These are phyloP conservation scores for Zygotorulaspora sp. DNA, from an alignment of 805 yeast genomes.

Conservation along the genomic window DNA sequence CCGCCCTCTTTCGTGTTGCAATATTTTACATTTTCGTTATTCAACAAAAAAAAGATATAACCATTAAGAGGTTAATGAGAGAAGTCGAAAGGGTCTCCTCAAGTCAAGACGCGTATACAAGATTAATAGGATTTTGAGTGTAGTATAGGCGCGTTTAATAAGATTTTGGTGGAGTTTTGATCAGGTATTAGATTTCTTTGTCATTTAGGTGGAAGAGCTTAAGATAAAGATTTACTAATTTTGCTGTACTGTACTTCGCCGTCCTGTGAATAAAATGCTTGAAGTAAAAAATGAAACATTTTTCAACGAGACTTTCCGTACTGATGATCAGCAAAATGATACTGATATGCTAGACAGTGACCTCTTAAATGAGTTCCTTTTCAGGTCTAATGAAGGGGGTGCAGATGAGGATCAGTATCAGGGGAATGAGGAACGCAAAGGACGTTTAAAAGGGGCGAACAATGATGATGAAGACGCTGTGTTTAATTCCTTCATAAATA, in stretches of 20 bases:
- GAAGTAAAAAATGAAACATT: slow-evolving; percentile 9
- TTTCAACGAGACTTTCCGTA: slow-evolving; percentile 4
- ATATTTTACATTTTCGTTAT: neutral
- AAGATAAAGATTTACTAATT: too few species aligned
- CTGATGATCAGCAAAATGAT: slow-evolving; percentile 6
- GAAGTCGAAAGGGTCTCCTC: too few species aligned
- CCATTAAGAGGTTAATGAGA: too few species aligned
- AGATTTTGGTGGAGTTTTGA: too few species aligned
- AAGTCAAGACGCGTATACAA: too few species aligned
- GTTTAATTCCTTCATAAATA: slow-evolving; percentile 25
- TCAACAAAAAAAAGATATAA: neutral
- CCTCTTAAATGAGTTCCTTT: slow-evolving; percentile 28
- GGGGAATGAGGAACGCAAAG: slow-evolving; percentile 4
- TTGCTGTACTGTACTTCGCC: neutral
- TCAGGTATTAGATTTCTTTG: too few species aligned
- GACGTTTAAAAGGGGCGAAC: slow-evolving; percentile 1
- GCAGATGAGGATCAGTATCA: slow-evolving; percentile 1
- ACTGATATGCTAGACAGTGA: slow-evolving; percentile 23
- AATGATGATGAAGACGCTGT: slow-evolving; percentile 24
- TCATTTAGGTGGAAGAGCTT: too few species aligned
- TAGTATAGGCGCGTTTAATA: too few species aligned
- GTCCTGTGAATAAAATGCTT: slow-evolving; percentile 3
- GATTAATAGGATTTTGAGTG: too few species aligned
- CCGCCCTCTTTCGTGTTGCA: neutral
- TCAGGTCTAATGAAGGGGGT: slow-evolving; percentile 8